Percentiles rank a stretch among this genome's conserved stretches.
phyloP scores from a whole-genome alignment of 1,284 basidiomycete genomes.

The Taiwanofungus camphoratus region DNA sequence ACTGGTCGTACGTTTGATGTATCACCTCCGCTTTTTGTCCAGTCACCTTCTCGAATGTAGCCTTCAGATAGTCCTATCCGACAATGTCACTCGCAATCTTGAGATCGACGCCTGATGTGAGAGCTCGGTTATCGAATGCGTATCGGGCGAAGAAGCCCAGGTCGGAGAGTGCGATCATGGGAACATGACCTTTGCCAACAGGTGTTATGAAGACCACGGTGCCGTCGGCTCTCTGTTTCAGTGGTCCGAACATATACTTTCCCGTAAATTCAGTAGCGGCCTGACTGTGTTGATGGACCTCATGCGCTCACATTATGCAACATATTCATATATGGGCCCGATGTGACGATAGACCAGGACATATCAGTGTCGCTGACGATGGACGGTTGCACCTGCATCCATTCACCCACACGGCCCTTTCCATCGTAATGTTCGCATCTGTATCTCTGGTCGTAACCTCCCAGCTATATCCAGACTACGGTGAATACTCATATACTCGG shows the following conservation, averaged over 20 bases:
- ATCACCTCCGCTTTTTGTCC: constrained; percentile 33
- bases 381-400: constrained; percentile 32
- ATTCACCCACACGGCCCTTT: constrained; percentile 37
- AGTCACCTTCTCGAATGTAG: constrained; percentile 36
- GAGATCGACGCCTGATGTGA: constrained; percentile 35
- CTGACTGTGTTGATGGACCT: not conserved
- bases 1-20: constrained; percentile 32
- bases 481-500: not conserved
- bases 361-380: constrained; percentile 27
- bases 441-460: constrained; percentile 5
- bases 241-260: constrained; percentile 35
- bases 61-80: constrained; percentile 34
- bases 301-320: constrained; percentile 28
- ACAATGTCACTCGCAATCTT: constrained; percentile 38
- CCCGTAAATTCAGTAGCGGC: not conserved
- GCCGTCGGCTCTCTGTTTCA: constrained; percentile 35
- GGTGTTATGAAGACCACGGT: constrained; percentile 40
- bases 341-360: constrained; percentile 35
- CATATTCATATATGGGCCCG: constrained; percentile 42
- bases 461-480: not conserved
- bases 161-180: constrained; percentile 41
- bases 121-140: constrained; percentile 36
- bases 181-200: constrained; percentile 34
- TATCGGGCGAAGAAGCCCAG: constrained; percentile 43
- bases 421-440: constrained; percentile 24